Percentiles rank a stretch among this genome's conserved stretches.
These are phyloP conservation scores for Pulveroboletus sp. DNA, from an alignment of 768 basidiomycete species.

Conservation along the genomic window DNA sequence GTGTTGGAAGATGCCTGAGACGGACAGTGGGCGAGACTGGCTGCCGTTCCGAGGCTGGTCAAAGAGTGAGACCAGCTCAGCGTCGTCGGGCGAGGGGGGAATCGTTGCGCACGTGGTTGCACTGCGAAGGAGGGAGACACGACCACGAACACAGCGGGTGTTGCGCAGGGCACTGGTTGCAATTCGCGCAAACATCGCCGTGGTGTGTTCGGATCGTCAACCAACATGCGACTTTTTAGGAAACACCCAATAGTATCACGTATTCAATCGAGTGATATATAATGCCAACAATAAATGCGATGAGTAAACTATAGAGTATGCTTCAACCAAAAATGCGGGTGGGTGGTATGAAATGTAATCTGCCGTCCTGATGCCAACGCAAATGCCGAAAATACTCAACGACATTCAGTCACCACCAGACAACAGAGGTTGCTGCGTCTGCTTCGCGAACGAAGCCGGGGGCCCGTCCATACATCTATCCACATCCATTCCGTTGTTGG, in stretches of 20 bases:
- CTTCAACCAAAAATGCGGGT: constrained; percentile 27
- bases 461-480: constrained; percentile 18
- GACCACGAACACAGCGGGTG: constrained; percentile 36
- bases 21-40: constrained; percentile 41
- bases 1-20: constrained; percentile 86
- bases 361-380: constrained; percentile 9
- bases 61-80: constrained; percentile 64
- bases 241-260: background rate
- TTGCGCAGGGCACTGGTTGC: constrained; percentile 42
- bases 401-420: constrained; percentile 10
- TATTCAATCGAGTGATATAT: constrained; percentile 15
- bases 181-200: constrained; percentile 35
- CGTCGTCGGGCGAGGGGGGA: constrained; percentile 65
- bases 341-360: constrained; percentile 27
- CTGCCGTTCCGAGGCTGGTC: constrained; percentile 52
- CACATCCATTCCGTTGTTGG: constrained; percentile 20
- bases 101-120: constrained; percentile 45
- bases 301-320: constrained; percentile 33
- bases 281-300: constrained; percentile 24
- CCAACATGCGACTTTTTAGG: constrained; percentile 14
- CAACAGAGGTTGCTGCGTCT: constrained; percentile 8
- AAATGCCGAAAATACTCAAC: constrained; percentile 8
- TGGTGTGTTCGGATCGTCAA: background rate
- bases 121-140: constrained; percentile 17
- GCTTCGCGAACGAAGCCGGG: constrained; percentile 16